Conservation (phyloP, 805 yeast genomes). For the Yarrowia sp. region DNA sequence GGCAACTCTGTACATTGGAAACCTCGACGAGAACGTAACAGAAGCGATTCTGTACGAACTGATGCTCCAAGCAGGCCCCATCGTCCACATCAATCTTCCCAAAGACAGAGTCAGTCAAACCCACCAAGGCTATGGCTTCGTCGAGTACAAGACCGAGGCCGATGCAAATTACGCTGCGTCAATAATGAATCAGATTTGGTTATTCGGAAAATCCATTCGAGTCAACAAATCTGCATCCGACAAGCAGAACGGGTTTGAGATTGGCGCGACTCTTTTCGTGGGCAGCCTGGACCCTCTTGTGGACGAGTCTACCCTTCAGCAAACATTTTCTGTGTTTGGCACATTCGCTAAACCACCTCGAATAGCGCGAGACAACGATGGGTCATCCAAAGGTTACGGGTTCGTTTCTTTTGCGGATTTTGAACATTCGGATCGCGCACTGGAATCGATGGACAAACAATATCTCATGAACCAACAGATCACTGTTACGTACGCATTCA, state of each 20-base stretch:
- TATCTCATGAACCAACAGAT: constrained; percentile 65
- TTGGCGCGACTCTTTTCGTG: constrained; percentile 68
- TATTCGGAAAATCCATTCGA: constrained; percentile 61
- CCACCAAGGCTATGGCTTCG: constrained; percentile 88
- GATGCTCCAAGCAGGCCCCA: constrained; percentile 80
- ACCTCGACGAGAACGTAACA: constrained; percentile 70
- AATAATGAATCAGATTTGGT: constrained; percentile 56
- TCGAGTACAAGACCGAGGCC: constrained; percentile 56
- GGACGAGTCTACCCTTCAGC: constrained; percentile 55
- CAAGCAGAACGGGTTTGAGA: constrained; percentile 38
- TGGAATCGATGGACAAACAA: constrained; percentile 65
- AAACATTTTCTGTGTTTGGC: constrained; percentile 71
- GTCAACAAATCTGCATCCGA: constrained; percentile 52
- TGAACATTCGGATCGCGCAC: constrained; percentile 67
- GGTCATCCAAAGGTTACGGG: constrained; percentile 61
- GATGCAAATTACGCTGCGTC: constrained; percentile 72
- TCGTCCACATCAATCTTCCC: constrained; percentile 68
- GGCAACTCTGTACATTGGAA: constrained; percentile 75
- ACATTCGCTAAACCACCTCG: constrained; percentile 50
- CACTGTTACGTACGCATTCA: constrained; percentile 66
- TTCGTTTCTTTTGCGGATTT: constrained; percentile 64
- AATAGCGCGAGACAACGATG: constrained; percentile 50
- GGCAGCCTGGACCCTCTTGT: constrained; percentile 66
- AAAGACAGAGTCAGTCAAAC: constrained; percentile 66
- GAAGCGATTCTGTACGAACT: constrained; percentile 76